Evolutionary conservation across 2,329 filamentous ascomycete species (phyloP), one percentile per base, ranked within the genome.

Genomic region (Colletotrichum brevisporum): DNA sequence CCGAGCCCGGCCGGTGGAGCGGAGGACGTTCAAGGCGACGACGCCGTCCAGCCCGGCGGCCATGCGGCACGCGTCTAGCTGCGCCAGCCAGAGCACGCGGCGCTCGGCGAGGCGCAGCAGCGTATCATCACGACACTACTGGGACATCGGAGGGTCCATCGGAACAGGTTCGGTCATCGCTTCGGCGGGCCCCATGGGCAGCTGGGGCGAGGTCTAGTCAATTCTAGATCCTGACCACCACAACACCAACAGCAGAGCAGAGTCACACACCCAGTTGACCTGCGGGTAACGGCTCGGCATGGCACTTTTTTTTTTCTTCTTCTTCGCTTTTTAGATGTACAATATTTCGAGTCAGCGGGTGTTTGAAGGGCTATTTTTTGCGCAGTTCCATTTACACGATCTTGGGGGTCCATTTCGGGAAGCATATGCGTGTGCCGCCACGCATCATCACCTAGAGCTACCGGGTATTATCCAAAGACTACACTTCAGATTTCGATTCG

Each of bases 61-160:
- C 27, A 80, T 85, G 71, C 84, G 82, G 78, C 85, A 86, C 71
- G 79, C 82, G 79, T 82, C 90, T 67, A 97, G 93, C 78, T 97
- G 94, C 78, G 94, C 94, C 4, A 97, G 93, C 76, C 94, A 97
- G 81, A 97, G 93, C 79, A 94, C 93, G 8, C 91, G 92, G 78
- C 90, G 91, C 74, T 93, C 89, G 41, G 90, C 89, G 47, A 85
- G 86, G 75, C 84, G 88, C 60, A 93, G 90, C 74, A 91, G 89
- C 72, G 87, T 89, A 41, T 95, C 92, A 52, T 93, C 91, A 53
- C 84, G 94, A 61, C 94, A 97, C 77, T 98, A 97, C 79, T 98
- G 95, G 95, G 95, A 97, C 78, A 89, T 97, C 72, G 94, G 94
- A 27, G 92, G 90, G 6, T 94, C 90, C 74, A 87, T 94, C 26